Percentiles rank a stretch among this genome's conserved stretches.
phyloP scores from a whole-genome alignment of 2,329 filamentous ascomycete genomes.

The Beauveria pseudobassiana region DNA sequence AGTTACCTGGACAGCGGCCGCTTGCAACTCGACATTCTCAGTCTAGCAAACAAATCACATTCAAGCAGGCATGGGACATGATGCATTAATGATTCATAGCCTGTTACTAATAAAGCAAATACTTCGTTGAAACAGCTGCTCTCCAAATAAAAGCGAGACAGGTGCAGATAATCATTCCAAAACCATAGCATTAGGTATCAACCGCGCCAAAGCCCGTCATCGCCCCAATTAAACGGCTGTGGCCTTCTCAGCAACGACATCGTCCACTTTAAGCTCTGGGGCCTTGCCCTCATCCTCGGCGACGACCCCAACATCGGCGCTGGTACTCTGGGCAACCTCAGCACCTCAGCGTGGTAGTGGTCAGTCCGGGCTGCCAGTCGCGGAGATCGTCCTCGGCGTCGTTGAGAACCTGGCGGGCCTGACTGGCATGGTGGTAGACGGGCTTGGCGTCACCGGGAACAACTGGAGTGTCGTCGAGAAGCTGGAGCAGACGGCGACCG shows the following conservation, averaged over 20 bases:
- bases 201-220: neutral
- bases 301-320: neutral
- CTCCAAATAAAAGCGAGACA: conserved; percentile 1
- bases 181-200: conserved; percentile 1
- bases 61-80: neutral
- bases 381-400: conserved; percentile 86
- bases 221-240: neutral
- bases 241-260: neutral
- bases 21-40: too few relatives aligned
- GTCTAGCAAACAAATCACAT: neutral
- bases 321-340: neutral
- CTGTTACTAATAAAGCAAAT: neutral
- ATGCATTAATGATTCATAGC: neutral
- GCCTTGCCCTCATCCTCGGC: neutral
- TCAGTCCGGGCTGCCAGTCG: conserved; percentile 54
- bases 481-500: conserved; percentile 72
- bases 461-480: conserved; percentile 84
- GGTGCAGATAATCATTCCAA: neutral
- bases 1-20: too few relatives aligned
- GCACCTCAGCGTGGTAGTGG: conserved; percentile 12
- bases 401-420: conserved; percentile 79
- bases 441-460: conserved; percentile 74
- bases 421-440: conserved; percentile 57
- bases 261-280: neutral
- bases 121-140: conserved; percentile 7